Percentiles rank a stretch among this genome's conserved stretches.
Conservation (phyloP, 257 asterid species). For the Solanum gandarillasii region DNA sequence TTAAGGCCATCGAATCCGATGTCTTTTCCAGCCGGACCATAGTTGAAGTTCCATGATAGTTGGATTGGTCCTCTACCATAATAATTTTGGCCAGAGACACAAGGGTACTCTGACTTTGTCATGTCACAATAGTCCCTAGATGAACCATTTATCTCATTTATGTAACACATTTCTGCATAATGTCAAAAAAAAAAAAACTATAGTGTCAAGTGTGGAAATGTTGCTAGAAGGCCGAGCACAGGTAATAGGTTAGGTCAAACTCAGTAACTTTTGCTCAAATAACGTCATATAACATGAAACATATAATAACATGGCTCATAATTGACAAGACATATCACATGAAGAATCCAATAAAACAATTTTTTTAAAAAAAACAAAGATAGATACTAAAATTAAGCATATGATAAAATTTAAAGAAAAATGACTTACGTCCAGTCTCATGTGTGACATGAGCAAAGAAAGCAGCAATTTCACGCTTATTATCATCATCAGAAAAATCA, state of each 20-base stretch:
- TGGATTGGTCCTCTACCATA: conserved; percentile 28
- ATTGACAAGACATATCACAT: background rate
- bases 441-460: conserved; percentile 46
- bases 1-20: conserved; percentile 22
- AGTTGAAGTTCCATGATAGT: conserved; percentile 26
- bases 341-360: background rate
- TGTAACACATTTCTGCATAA: conserved; percentile 14
- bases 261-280: background rate
- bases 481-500: conserved; percentile 21
- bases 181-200: background rate
- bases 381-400: background rate
- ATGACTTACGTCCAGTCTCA: conserved; percentile 41
- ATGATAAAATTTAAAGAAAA: background rate
- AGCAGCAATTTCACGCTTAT: conserved; percentile 47
- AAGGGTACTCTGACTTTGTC: conserved; percentile 9
- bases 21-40: conserved; percentile 17
- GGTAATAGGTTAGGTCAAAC: background rate
- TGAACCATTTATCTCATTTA: conserved; percentile 9
- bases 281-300: no score
- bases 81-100: conserved; percentile 4
- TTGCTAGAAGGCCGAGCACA: no score
- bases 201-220: no score
- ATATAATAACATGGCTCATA: background rate
- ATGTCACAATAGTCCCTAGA: conserved; percentile 14
- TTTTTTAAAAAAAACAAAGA: no score